Evolutionary conservation across 345 rosid genomes (phyloP).

Genomic region (Ceriops tagal): DNA sequence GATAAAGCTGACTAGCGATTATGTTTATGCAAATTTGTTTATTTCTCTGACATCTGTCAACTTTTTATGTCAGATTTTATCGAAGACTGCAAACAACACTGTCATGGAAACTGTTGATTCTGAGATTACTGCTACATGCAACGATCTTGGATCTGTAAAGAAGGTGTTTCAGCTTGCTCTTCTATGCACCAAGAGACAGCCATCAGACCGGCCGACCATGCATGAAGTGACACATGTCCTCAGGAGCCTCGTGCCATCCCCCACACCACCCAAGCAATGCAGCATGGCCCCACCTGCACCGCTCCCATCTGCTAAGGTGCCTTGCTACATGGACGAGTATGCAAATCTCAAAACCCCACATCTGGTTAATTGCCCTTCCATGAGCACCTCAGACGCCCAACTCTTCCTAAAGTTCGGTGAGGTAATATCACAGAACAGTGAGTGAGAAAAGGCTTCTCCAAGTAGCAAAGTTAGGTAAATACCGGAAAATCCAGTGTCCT

Average conservation of each 20-base stretch:
- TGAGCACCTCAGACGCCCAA: conserved; percentile 95
- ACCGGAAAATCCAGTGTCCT: too few relatives aligned
- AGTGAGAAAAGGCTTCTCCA: conserved; percentile 12
- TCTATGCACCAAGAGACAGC: conserved; percentile 78
- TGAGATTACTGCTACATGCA: conserved; percentile 64
- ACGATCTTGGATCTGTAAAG: conserved; percentile 78
- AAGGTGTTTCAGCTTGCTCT: conserved; percentile 91
- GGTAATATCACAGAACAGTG: conserved; percentile 84
- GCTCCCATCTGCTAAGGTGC: conserved; percentile 33
- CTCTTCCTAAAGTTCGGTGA: conserved; percentile 89
- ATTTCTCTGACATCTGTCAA: background rate
- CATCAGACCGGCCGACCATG: conserved; percentile 83
- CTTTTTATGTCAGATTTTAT: conserved; percentile 50
- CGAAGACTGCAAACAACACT: conserved; percentile 75
- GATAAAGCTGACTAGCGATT: too few relatives aligned
- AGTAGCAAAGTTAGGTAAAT: background rate
- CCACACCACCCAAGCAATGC: conserved; percentile 42
- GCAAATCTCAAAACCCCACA: conserved; percentile 88
- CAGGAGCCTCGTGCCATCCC: conserved; percentile 49
- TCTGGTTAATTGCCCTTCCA: conserved; percentile 70
- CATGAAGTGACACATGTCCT: conserved; percentile 84
- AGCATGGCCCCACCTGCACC: conserved; percentile 23
- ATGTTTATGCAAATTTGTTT: too few relatives aligned
- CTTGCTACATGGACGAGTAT: conserved; percentile 79
- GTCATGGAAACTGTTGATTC: conserved; percentile 90